Conservation (phyloP, 148 eudicot genomes). For the Silene latifolia region DNA sequence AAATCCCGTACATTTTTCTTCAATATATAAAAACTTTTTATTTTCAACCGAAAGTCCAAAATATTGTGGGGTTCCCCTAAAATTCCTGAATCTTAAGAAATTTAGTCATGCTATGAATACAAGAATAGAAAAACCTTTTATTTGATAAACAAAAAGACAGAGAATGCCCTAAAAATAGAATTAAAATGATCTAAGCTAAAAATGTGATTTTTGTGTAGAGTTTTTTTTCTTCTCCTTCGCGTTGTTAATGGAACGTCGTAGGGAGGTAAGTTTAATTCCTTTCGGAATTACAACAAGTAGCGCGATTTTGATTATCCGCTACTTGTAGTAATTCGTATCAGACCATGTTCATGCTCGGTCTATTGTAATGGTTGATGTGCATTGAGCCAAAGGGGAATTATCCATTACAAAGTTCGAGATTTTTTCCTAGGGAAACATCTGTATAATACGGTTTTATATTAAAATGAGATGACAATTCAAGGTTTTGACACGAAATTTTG, state of each 20-base stretch:
- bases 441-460: not conserved
- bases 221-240: constrained; percentile 3
- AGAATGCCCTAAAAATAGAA: constrained; percentile 1
- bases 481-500: not conserved
- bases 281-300: not conserved
- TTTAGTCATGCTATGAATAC: not conserved
- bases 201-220: constrained; percentile 1
- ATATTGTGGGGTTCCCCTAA: not conserved
- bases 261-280: constrained; percentile 17
- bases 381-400: constrained; percentile 36
- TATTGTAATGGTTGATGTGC: constrained; percentile 33
- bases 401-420: constrained; percentile 25
- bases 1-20: too few relatives aligned
- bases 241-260: constrained; percentile 23
- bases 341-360: not conserved
- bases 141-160: constrained; percentile 12
- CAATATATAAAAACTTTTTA: too few relatives aligned
- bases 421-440: not conserved
- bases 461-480: not conserved
- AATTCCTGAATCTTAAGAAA: not conserved
- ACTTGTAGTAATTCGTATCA: not conserved
- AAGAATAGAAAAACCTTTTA: constrained; percentile 9
- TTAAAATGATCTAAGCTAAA: not conserved
- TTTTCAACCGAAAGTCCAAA: too few relatives aligned
- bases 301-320: not conserved